Evolutionary conservation across 805 yeast species (phyloP).

Genomic region (Priceomyces carsonii): DNA sequence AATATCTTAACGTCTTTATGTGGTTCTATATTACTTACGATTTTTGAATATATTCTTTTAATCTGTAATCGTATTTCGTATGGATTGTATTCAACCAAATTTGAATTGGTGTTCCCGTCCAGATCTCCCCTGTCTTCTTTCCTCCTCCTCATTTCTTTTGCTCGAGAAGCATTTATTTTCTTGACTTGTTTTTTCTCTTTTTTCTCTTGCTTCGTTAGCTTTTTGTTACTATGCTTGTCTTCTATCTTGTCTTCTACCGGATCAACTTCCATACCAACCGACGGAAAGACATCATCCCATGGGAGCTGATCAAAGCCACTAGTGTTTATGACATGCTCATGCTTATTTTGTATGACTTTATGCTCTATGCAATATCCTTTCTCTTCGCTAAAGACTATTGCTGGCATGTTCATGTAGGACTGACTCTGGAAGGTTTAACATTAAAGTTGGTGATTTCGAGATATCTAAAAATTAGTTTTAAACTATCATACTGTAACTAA

Average conservation of each 20-base stretch:
- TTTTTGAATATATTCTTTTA: slow-evolving; percentile 17
- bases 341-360: not conserved
- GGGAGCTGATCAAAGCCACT: slow-evolving; percentile 45
- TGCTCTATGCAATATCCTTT: slow-evolving; percentile 14
- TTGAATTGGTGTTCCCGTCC: not conserved
- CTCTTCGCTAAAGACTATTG: slow-evolving; percentile 12
- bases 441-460: too few species aligned
- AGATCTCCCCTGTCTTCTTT: slow-evolving; percentile 8
- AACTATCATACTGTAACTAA: too few species aligned
- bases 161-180: slow-evolving; percentile 20
- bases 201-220: slow-evolving; percentile 19
- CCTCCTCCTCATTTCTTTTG: slow-evolving; percentile 16
- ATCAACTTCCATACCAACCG: slow-evolving; percentile 10
- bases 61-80: slow-evolving; percentile 17
- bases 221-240: slow-evolving; percentile 7
- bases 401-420: too few species aligned
- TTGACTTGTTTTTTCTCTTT: slow-evolving; percentile 22
- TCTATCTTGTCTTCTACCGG: slow-evolving; percentile 7
- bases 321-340: slow-evolving; percentile 1
- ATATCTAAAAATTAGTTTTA: too few species aligned
- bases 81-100: slow-evolving; percentile 9
- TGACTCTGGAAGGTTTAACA: too few species aligned
- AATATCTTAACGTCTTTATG: slow-evolving; percentile 30
- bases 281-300: slow-evolving; percentile 8
- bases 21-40: slow-evolving; percentile 12